Base-by-base conservation (phyloP, 1,139 yeast species). In the Zygosaccharomyces sapae region DNA sequence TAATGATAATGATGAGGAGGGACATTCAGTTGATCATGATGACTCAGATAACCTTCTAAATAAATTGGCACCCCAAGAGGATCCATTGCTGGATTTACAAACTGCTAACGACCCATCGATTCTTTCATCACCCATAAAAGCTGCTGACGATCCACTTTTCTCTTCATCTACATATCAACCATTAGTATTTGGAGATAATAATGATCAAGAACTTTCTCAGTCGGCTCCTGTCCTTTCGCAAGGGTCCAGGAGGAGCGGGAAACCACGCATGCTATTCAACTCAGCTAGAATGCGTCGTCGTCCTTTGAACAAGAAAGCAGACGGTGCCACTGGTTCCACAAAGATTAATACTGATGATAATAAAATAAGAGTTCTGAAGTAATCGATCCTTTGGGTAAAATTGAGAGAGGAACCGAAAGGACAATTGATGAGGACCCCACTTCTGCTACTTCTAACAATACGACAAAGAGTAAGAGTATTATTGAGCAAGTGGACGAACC, bases 61-160 rank as follows among this genome's bases (percentile, higher is more conserved):
- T 13, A 49, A 50, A 16, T 38, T 62, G 40, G 67, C 63, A 10
- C 67, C 66, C 16, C 57, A 57, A 31, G 55, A 53, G 31, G 62
- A 59, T 40, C 58, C 61, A 3, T 44, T 59, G 20, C 41, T 54
- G 5, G 55, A 48, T 20, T 43, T 61, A 18, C 38, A 54, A 18
- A 41, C 30, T 6, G 33, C 43, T 6, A 50, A 45, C n/a, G 49
- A 29, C 10, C 50, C 44, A 1, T 29, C 44, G 4, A 36, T 33
- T 5, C 24, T 46, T 5, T 40, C 33, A 16, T 49, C 56, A n/a
- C 55, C 57, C 8, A 42, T 39, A 3, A 50, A 49, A 29, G 47
- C 48, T 18, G 31, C 34, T 1, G 50, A 42, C 19, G 62, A 57
- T 12, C 59, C 62, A 3, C 44, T 62, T 34, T 61, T 60, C 44